Evolutionary conservation across 192 early-diverging fungal species (phyloP), one percentile per base, ranked within the genome.

Genomic region (Linnemannia elongata): DNA sequence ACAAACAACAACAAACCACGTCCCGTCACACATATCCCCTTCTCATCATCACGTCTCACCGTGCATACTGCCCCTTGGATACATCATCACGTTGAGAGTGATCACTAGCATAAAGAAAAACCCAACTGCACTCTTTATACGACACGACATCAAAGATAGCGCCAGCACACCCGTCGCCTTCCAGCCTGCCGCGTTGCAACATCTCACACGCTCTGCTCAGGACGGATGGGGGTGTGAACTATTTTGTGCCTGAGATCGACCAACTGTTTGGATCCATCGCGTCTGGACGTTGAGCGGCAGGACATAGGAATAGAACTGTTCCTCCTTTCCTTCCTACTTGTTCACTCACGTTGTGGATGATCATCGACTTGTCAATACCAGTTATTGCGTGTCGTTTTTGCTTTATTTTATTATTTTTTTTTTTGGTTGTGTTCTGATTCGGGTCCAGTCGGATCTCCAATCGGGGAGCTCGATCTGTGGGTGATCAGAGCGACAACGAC

Each of bases 371-470:
- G 20, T 63, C 2, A 15, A 66, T 30, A 33, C 60, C 17, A 20
- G 47, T 49, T 24, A 60, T 24, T 60, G 12, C 30, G 60, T 66
- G 60, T 66, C 60, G 12, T 66, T 33, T 33, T 66, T 30, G 54
- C 17, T 66, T 15, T 30, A 45, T 45, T 39, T 39, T 39, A 45
- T 66, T 66, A n/a, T n/a, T 27, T 57, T 57, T 27, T 66, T 33
- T 66, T 66, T 66, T 66, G 60, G 30, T 30, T 66, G 27, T 66
- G 30, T 66, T 12, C 30, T 42, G 52, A 35, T 78, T 78, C 72
- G 76, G 78, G 78, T 52, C 71, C 71, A 66, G 78, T 80, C 78
- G 78, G 78, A 80, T 80, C 78, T 73, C 71, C 72, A 63, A 80
- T 72, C 72, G 33, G 55, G 49, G 7, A 35, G 55, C 38, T 73